Conservation (phyloP, 192 early-diverging fungal genomes). For the Coemansia sp. region DNA sequence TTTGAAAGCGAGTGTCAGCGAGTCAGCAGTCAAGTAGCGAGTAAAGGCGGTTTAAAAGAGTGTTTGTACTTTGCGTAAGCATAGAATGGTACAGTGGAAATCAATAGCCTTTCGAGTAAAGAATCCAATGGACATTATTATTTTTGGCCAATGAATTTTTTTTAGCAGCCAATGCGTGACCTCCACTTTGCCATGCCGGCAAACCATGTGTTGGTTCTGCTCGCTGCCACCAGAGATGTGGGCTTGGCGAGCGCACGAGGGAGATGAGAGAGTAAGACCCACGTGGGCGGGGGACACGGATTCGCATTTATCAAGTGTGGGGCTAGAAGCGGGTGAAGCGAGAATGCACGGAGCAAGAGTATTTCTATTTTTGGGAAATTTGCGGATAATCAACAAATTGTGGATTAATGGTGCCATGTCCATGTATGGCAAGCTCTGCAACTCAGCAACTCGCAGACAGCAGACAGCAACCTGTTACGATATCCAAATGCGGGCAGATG, state of each 20-base stretch:
- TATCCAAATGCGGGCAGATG: constrained; percentile 5
- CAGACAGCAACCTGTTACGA: neutral
- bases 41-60: neutral
- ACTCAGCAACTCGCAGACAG: constrained; percentile 1
- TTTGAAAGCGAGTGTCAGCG: neutral
- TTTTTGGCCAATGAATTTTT: neutral
- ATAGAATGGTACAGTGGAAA: neutral
- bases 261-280: neutral
- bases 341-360: neutral
- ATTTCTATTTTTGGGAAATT: neutral
- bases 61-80: neutral
- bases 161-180: neutral
- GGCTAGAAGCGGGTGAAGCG: neutral
- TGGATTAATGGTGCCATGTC: neutral
- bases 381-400: constrained; percentile 10
- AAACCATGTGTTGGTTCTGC: neutral
- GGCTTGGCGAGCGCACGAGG: constrained; percentile 11
- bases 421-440: constrained; percentile 7
- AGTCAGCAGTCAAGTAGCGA: neutral
- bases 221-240: neutral
- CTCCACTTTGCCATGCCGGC: neutral
- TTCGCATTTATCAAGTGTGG: neutral
- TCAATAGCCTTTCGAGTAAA: neutral
- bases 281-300: neutral
- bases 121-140: neutral